Conservation (phyloP, 768 basidiomycete genomes). For the Dentipellis sp. region DNA sequence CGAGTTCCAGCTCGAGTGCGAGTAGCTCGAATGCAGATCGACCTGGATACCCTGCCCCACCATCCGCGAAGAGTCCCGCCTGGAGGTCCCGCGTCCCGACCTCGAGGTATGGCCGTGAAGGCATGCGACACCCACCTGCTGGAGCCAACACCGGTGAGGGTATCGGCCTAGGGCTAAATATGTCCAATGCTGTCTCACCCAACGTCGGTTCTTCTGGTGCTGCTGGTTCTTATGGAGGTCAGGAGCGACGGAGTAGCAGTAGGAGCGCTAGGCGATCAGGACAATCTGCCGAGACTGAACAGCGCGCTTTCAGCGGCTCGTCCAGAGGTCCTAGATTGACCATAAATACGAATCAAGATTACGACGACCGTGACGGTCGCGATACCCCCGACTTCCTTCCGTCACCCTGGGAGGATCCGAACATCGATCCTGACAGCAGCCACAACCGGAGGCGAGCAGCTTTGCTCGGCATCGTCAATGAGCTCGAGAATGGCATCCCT, state of each 20-base stretch:
- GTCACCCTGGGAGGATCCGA: neutral
- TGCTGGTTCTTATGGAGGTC: neutral
- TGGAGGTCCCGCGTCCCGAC: neutral
- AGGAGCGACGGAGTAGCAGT: neutral
- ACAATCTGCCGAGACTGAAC: neutral
- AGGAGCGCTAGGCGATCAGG: neutral
- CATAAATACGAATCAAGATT: no score
- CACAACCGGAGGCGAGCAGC: constrained; percentile 25
- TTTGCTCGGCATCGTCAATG: constrained; percentile 28
- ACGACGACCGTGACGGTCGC: neutral
- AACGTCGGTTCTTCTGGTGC: neutral
- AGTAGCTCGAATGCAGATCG: constrained; percentile 15
- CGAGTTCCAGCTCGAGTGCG: constrained; percentile 15
- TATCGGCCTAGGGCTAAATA: neutral
- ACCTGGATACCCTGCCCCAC: neutral
- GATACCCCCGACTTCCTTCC: neutral
- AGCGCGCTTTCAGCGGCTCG: neutral
- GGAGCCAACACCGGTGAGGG: neutral
- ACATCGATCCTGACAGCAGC: neutral
- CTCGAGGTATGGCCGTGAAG: neutral
- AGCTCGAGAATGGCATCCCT: constrained; percentile 15
- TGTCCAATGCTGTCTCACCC: neutral
- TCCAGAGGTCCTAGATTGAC: no score
- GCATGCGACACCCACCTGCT: neutral
- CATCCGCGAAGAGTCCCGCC: neutral